phyloP scores from a whole-genome alignment of 768 basidiomycete genomes.

The Boletellus ananiceps region DNA sequence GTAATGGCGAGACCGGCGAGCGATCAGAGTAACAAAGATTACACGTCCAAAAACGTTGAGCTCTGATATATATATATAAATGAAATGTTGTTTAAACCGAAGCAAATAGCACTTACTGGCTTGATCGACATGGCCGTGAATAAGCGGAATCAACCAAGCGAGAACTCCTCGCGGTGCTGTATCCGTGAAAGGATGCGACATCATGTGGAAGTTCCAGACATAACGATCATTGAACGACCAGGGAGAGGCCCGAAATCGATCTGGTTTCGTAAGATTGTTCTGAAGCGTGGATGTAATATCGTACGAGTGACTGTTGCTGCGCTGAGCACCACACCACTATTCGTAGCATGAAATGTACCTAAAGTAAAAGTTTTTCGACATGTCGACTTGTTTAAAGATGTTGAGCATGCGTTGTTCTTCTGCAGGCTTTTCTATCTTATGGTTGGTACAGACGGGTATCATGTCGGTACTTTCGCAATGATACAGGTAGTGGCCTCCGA shows the following conservation, averaged over 20 bases:
- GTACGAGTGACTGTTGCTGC: constrained; percentile 74
- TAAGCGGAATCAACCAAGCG: constrained; percentile 85
- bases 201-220: constrained; percentile 93
- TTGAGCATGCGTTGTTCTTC: constrained; percentile 88
- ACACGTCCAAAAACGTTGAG: constrained; percentile 85
- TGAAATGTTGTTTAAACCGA: neutral
- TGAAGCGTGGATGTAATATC: constrained; percentile 96
- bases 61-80: constrained; percentile 46
- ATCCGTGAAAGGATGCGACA: constrained; percentile 61
- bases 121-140: constrained; percentile 97
- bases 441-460: constrained; percentile 68
- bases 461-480: constrained; percentile 93
- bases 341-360: constrained; percentile 45
- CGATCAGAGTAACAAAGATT: constrained; percentile 92
- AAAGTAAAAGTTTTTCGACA: constrained; percentile 99
- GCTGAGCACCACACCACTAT: neutral
- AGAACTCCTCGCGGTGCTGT: constrained; percentile 43
- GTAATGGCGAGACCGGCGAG: constrained; percentile 88
- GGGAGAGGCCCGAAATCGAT: constrained; percentile 37
- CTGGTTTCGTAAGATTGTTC: constrained; percentile 71
- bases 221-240: constrained; percentile 84
- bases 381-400: constrained; percentile 93
- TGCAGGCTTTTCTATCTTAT: constrained; percentile 80
- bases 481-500: constrained; percentile 95
- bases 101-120: constrained; percentile 64